Evolutionary conservation across 2,329 filamentous ascomycete genomes (phyloP), one percentile per base, ranked within the genome.

Genomic region (Thelonectria rubi): DNA sequence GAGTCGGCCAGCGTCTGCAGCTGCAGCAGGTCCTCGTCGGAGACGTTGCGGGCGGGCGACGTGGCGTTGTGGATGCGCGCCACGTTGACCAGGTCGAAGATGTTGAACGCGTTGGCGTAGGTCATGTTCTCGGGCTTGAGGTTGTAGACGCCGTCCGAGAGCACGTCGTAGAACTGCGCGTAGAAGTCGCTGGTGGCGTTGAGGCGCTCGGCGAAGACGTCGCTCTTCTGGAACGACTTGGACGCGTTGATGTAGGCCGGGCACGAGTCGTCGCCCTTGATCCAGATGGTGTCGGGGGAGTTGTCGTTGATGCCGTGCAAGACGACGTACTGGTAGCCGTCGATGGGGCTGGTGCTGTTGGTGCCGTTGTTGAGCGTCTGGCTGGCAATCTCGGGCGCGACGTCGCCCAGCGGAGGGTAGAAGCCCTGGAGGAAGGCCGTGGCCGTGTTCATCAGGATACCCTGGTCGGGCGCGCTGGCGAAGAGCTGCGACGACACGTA

Each of bases 31-130:
- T 76, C 74, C 2, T 71, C 65, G n/a, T 74, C 68, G 1, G 73
- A 73, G 50, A 77, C 64, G 18, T 76, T 73, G 40, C 65, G 67
- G 6, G 74, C 72, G 0, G 68, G 63, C 1, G 74, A 74, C 0
- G 74, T 73, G 20, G 53, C 62, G 45, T 73, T 72, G 61, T 76
- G 74, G 43, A 77, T 76, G 46, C 72, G 73, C 1, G 75, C 75
- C 7, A 76, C 73, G 47, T 77, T 77, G 51, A 76, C 63, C 15
- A 77, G 69, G 40, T 77, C 75, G n/a, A 75, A 77, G 46, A 77
- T 75, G 51, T 74, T 69, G 60, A 75, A 77, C 18, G 75, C 75
- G 37, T 77, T 75, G 42, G 60, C 67, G 64, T 76, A 77, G 1
- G 71, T 75, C 69, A 77, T 71, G 62, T 76, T 69, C 47, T 72